These are phyloP conservation scores for Musa balbisiana DNA, from an alignment of 202 grass and related monocot genomes.

Conservation along the genomic window DNA sequence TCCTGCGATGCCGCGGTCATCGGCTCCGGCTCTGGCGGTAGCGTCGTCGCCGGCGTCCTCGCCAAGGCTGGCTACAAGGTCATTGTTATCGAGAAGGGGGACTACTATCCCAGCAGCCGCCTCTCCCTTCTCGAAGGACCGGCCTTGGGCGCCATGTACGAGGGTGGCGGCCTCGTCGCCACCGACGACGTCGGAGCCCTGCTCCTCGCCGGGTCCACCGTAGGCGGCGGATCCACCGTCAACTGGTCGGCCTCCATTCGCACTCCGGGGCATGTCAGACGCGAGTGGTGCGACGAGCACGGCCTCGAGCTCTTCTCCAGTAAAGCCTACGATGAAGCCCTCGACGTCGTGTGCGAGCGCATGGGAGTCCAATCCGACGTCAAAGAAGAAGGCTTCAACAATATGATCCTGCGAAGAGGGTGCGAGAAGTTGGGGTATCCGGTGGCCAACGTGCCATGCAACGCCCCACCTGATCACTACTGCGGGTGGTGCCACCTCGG, in stretches of 20 bases:
- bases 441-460: slow-evolving; percentile 26
- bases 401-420: slow-evolving; percentile 18
- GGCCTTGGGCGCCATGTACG: slow-evolving; percentile 29
- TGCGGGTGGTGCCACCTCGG: slow-evolving; percentile 45
- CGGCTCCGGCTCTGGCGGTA: slow-evolving; percentile 35
- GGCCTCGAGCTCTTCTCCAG: slow-evolving; percentile 39
- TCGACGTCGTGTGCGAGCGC: slow-evolving; percentile 36
- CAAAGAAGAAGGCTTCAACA: slow-evolving; percentile 18
- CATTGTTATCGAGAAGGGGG: slow-evolving; percentile 38
- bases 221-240: slow-evolving; percentile 33
- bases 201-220: slow-evolving; percentile 29
- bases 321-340: slow-evolving; percentile 29
- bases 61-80: slow-evolving; percentile 37
- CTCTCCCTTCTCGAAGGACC: slow-evolving; percentile 35
- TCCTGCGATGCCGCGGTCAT: slow-evolving; percentile 29
- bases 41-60: slow-evolving; percentile 35
- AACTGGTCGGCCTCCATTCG: slow-evolving; percentile 40
- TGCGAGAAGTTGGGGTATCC: slow-evolving; percentile 25
- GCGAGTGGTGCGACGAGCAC: slow-evolving; percentile 29
- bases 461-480: slow-evolving; percentile 33
- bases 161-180: slow-evolving; percentile 22
- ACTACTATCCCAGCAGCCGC: slow-evolving; percentile 10
- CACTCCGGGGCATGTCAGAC: slow-evolving; percentile 31
- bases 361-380: slow-evolving; percentile 35
- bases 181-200: slow-evolving; percentile 18